Conservation (phyloP, 257 asterid genomes). For the Anisodus acutangulus region DNA sequence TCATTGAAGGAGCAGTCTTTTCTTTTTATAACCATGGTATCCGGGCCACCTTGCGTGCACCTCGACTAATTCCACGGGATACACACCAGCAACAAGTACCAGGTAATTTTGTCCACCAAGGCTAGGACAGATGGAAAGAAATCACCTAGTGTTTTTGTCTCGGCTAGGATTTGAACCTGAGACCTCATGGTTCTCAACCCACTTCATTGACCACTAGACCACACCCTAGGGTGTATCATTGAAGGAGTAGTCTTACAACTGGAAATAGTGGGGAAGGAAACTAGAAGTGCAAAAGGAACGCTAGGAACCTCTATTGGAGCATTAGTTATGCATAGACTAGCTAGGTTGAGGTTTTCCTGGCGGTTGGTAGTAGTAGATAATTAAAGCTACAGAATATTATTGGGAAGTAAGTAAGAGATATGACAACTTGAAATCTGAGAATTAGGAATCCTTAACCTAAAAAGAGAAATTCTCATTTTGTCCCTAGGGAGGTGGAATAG, state of each 20-base stretch:
- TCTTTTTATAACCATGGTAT: too few relatives aligned
- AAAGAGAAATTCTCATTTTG: background rate
- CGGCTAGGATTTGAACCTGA: too few relatives aligned
- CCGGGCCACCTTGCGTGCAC: too few relatives aligned
- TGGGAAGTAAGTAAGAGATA: background rate
- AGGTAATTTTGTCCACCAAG: too few relatives aligned
- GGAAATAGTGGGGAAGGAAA: background rate
- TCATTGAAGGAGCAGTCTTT: too few relatives aligned
- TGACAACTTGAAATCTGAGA: background rate
- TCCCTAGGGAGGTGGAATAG: background rate
- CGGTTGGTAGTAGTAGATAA: background rate
- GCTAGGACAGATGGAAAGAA: too few relatives aligned
- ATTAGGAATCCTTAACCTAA: background rate
- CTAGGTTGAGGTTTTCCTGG: background rate
- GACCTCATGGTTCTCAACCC: too few relatives aligned
- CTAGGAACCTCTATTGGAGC: background rate
- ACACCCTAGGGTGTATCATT: background rate
- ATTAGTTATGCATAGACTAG: conserved; percentile 3
- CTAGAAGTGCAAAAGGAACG: background rate
- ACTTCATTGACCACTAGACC: too few relatives aligned
- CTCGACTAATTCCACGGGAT: too few relatives aligned
- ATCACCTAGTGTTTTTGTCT: too few relatives aligned
- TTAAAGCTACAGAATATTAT: background rate
- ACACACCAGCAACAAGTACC: too few relatives aligned
- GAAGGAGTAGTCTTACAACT: background rate